Percentiles rank a stretch among this genome's conserved stretches.
Evolutionary conservation across 73 alveolate genomes (phyloP).

Genomic region (Urostyla sp.): DNA sequence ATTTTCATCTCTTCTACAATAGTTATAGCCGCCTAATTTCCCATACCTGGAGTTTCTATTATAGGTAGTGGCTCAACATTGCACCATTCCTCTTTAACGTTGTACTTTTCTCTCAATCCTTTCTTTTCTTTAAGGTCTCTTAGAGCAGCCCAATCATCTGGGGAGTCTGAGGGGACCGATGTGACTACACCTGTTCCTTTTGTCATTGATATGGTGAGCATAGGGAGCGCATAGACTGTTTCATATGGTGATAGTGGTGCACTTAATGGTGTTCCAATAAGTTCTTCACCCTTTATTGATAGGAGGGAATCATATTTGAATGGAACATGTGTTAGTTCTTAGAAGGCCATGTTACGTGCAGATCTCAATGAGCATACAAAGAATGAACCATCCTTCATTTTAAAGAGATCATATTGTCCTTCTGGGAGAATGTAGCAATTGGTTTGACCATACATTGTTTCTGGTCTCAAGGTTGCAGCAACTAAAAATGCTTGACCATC

Average conservation of each 20-base stretch:
- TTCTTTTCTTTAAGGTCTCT: conserved; percentile 90
- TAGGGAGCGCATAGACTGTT: conserved; percentile 94
- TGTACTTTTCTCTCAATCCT: conserved; percentile 88
- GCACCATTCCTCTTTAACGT: conserved; percentile 92
- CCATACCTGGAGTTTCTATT: conserved; percentile 88
- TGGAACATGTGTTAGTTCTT: conserved; percentile 84
- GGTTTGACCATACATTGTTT: conserved; percentile 99
- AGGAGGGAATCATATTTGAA: conserved; percentile 66
- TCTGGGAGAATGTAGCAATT: conserved; percentile 95
- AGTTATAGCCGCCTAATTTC: conserved; percentile 85
- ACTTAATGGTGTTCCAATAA: conserved; percentile 89
- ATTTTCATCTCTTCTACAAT: conserved; percentile 88
- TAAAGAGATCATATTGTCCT: conserved; percentile 96
- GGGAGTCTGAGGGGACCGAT: conserved; percentile 97
- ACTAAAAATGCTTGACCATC: conserved; percentile 87
- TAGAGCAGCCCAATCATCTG: conserved; percentile 96
- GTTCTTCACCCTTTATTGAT: conserved; percentile 82
- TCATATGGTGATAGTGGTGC: conserved; percentile 94
- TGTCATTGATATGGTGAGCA: conserved; percentile 95
- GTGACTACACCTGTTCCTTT: conserved; percentile 99
- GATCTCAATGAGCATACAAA: conserved; percentile 90
- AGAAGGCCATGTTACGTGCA: conserved; percentile 93
- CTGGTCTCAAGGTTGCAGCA: conserved; percentile 99
- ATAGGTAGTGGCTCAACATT: conserved; percentile 92
- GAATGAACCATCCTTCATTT: conserved; percentile 87